A percentile compares a stretch with the other conserved stretches of the same genome.
Conservation (phyloP, 2,329 filamentous ascomycete species). For the Trichoderma sp. region DNA sequence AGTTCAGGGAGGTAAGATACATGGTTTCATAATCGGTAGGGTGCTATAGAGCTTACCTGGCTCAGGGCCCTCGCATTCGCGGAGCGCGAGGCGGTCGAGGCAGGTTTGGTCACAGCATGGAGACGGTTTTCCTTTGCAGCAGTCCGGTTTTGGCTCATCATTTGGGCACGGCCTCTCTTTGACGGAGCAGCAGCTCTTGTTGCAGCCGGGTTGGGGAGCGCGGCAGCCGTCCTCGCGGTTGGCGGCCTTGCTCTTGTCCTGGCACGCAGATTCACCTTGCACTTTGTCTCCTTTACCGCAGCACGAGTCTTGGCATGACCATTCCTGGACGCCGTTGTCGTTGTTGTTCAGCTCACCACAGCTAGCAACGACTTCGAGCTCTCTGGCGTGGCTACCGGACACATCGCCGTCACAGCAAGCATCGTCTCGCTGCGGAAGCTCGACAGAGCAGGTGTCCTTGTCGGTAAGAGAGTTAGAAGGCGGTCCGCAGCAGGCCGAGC, state of each 20-base stretch:
- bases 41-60: background rate
- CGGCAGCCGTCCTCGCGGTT: background rate
- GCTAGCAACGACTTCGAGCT: background rate
- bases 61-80: slow-evolving; percentile 40
- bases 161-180: background rate
- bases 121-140: slow-evolving; percentile 46
- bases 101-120: slow-evolving; percentile 50
- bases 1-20: background rate
- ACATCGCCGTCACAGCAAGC: background rate
- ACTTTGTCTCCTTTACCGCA: background rate
- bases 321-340: background rate
- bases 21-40: fast-evolving
- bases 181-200: background rate
- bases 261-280: background rate
- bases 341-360: background rate
- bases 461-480: background rate
- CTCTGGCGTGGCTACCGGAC: background rate
- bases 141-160: slow-evolving; percentile 31
- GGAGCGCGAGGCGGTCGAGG: slow-evolving; percentile 49
- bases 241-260: background rate
- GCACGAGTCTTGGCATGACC: background rate
- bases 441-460: background rate
- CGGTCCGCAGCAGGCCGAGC: slow-evolving; percentile 1
- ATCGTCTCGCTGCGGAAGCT: background rate
- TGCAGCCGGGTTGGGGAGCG: background rate